These are phyloP conservation scores for Schizonepeta tenuifolia DNA, from an alignment of 257 asterid species.

Conservation along the genomic window DNA sequence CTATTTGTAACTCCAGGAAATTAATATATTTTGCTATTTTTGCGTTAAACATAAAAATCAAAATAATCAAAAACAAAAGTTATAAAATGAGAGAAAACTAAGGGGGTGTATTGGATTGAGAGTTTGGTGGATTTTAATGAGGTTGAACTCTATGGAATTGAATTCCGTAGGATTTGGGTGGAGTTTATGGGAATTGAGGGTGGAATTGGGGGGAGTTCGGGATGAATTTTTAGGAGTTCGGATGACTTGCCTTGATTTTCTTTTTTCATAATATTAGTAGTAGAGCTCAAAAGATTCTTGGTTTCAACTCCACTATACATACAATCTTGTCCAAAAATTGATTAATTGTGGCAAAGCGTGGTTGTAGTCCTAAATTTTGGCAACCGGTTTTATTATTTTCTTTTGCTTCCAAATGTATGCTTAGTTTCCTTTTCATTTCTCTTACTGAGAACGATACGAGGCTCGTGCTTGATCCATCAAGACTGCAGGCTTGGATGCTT, in stretches of 20 bases:
- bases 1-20: too few species aligned
- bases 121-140: too few species aligned
- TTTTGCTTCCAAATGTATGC: slow-evolving; percentile 45
- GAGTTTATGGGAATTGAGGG: too few species aligned
- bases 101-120: too few species aligned
- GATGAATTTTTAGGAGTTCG: too few species aligned
- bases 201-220: too few species aligned
- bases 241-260: slow-evolving; percentile 21
- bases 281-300: background rate
- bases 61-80: background rate
- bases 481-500: background rate
- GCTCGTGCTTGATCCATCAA: slow-evolving; percentile 28
- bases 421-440: slow-evolving; percentile 56
- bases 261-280: slow-evolving; percentile 5
- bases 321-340: slow-evolving; percentile 27
- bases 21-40: too few species aligned
- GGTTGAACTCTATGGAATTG: too few species aligned
- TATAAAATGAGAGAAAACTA: too few species aligned
- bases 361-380: background rate
- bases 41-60: too few species aligned
- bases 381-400: slow-evolving; percentile 5
- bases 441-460: slow-evolving; percentile 41
- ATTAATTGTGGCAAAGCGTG: slow-evolving; percentile 2
- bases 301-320: slow-evolving; percentile 31
- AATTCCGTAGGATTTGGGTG: too few species aligned